These are phyloP conservation scores for Phanerochaete sordida DNA, from an alignment of 768 basidiomycete species.

Conservation along the genomic window DNA sequence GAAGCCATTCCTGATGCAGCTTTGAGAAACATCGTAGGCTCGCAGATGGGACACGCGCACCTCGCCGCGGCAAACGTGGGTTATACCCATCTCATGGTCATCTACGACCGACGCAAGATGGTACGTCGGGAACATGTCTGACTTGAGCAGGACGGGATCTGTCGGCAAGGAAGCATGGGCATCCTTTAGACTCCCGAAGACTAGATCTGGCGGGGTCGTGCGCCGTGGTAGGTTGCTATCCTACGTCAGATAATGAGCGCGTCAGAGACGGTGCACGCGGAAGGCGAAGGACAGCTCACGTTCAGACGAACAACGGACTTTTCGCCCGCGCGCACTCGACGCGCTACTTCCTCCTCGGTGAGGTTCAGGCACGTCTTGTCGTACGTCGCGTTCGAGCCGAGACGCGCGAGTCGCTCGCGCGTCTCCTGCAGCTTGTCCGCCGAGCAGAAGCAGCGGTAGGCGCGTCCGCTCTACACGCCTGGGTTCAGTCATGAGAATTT, in stretches of 20 bases:
- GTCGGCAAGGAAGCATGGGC: conserved; percentile 77
- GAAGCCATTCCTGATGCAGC: conserved; percentile 82
- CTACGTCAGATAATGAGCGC: conserved; percentile 38
- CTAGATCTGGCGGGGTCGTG: conserved; percentile 55
- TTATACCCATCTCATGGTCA: conserved; percentile 94
- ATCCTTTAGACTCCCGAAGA: conserved; percentile 74
- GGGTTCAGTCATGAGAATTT: too few relatives aligned
- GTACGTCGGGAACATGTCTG: conserved; percentile 92
- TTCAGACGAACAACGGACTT: conserved; percentile 84
- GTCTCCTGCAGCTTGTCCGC: conserved; percentile 64
- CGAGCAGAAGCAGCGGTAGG: conserved; percentile 95
- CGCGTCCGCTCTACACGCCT: conserved; percentile 64
- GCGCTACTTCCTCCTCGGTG: conserved; percentile 78
- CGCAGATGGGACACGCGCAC: conserved; percentile 35
- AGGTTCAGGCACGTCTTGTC: conserved; percentile 87
- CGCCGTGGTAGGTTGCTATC: conserved; percentile 54
- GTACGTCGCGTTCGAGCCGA: conserved; percentile 78
- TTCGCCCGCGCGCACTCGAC: conserved; percentile 72
- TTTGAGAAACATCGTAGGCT: not conserved
- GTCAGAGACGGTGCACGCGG: not conserved
- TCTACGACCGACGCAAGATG: conserved; percentile 96
- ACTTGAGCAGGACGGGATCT: conserved; percentile 90
- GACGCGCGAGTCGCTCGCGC: conserved; percentile 64
- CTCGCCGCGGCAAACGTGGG: conserved; percentile 94
- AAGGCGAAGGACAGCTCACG: conserved; percentile 40